phyloP scores from a whole-genome alignment of 352 stramenopile genomes.

The Pythium dissotocum region DNA sequence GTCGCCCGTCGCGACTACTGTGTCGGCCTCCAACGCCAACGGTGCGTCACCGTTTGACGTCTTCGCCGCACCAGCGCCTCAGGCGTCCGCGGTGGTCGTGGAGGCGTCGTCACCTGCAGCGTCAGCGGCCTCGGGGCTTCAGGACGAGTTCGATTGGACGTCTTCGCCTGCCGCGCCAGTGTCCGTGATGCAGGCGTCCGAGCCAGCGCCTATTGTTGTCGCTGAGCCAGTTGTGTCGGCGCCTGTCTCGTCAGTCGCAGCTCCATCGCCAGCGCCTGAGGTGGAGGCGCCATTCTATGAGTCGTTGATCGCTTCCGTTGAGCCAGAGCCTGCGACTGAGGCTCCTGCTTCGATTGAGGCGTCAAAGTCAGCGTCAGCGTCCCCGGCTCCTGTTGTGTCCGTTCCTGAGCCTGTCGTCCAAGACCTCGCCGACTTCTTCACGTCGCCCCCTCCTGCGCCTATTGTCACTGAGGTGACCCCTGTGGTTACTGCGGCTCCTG shows the following conservation, averaged over 20 bases:
- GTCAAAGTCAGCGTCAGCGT: neutral
- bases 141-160: neutral
- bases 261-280: neutral
- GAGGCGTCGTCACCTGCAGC: conserved; percentile 5
- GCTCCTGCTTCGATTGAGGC: neutral
- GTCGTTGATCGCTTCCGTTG: neutral
- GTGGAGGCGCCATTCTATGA: neutral
- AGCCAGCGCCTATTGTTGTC: neutral
- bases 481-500: neutral
- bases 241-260: too few species aligned
- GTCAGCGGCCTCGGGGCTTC: neutral
- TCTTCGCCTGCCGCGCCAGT: neutral
- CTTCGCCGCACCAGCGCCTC: neutral
- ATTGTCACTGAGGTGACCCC: neutral
- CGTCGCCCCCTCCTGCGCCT: conserved; percentile 4
- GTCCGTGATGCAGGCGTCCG: neutral
- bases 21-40: neutral
- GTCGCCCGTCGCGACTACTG: conserved; percentile 34
- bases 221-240: neutral
- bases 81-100: neutral
- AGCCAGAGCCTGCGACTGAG: neutral
- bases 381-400: neutral
- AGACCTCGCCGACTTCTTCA: neutral
- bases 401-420: neutral
- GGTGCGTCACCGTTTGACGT: conserved; percentile 18